Evolutionary conservation across 139 green algal species (phyloP).

Genomic region (Chlorella sp.): DNA sequence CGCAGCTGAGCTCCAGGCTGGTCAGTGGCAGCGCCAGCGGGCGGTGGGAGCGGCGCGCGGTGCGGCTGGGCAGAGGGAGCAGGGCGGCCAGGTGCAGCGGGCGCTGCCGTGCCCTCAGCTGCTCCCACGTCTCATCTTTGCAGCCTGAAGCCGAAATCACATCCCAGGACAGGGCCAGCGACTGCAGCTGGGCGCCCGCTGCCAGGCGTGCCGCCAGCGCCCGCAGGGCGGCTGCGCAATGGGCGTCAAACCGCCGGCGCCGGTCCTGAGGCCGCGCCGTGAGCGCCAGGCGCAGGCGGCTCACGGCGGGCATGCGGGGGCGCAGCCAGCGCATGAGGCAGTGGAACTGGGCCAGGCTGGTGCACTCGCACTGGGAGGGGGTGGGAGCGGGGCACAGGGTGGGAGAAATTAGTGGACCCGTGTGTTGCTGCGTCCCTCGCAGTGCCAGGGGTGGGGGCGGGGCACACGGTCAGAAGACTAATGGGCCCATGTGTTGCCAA

Average conservation of each 20-base stretch:
- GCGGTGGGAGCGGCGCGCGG: neutral
- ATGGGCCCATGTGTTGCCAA: neutral
- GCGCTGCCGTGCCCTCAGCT: neutral
- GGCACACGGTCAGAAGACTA: neutral
- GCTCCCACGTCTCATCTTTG: neutral
- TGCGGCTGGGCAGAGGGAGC: neutral
- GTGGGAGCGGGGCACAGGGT: neutral
- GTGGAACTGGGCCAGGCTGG: neutral
- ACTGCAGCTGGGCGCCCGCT: neutral
- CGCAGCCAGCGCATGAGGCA: conserved; percentile 3
- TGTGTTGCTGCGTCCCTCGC: neutral
- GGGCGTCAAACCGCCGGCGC: neutral
- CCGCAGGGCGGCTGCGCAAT: neutral
- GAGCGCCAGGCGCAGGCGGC: neutral
- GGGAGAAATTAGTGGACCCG: no score
- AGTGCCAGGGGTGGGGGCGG: neutral
- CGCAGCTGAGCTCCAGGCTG: conserved; percentile 1
- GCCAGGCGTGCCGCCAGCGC: neutral
- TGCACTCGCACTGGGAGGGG: neutral
- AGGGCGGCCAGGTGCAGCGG: neutral
- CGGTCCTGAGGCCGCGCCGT: neutral
- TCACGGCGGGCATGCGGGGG: neutral
- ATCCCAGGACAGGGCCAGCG: conserved; percentile 2
- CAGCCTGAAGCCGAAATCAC: neutral
- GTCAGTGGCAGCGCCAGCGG: neutral